Conservation (phyloP, 371 early-diverging fungal species). For the Dipsacomyces acuminosporus region DNA sequence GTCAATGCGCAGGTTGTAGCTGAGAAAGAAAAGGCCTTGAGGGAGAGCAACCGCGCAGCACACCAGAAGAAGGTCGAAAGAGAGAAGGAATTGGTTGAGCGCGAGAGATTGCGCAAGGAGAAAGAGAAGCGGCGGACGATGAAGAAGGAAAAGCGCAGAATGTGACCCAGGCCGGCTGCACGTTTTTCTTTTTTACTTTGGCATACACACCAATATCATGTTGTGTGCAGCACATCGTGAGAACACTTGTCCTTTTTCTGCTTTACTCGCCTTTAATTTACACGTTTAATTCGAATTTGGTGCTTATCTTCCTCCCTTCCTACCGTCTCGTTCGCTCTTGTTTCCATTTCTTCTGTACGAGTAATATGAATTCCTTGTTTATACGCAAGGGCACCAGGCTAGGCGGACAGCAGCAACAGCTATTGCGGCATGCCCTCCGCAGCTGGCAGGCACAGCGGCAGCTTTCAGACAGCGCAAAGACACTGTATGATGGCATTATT, state of each 20-base stretch:
- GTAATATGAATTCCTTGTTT: no score
- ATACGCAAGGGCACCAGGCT: no score
- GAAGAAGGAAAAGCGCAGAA: slow-evolving; percentile 36
- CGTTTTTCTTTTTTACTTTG: no score
- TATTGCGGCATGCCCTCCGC: neutral
- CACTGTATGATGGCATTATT: slow-evolving; percentile 29
- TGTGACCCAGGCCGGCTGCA: slow-evolving; percentile 9
- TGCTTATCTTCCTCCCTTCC: no score
- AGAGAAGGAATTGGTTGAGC: slow-evolving; percentile 27
- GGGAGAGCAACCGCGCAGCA: slow-evolving; percentile 19
- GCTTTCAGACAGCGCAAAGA: neutral
- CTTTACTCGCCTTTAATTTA: no score
- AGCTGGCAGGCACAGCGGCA: neutral
- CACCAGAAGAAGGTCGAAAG: slow-evolving; percentile 35
- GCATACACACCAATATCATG: no score
- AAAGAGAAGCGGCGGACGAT: slow-evolving; percentile 31
- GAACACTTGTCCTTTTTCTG: no score
- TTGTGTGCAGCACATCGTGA: no score
- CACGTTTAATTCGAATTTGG: no score
- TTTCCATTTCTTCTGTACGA: no score
- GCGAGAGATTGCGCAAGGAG: slow-evolving; percentile 16
- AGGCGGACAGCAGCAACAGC: no score
- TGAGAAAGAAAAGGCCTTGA: slow-evolving; percentile 10
- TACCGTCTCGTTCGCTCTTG: no score
- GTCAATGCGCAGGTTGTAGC: slow-evolving; percentile 27